Percentiles rank a stretch among this genome's conserved stretches.
Evolutionary conservation across 208 protist genomes (phyloP).

Genomic region (Angomonas deanei): DNA sequence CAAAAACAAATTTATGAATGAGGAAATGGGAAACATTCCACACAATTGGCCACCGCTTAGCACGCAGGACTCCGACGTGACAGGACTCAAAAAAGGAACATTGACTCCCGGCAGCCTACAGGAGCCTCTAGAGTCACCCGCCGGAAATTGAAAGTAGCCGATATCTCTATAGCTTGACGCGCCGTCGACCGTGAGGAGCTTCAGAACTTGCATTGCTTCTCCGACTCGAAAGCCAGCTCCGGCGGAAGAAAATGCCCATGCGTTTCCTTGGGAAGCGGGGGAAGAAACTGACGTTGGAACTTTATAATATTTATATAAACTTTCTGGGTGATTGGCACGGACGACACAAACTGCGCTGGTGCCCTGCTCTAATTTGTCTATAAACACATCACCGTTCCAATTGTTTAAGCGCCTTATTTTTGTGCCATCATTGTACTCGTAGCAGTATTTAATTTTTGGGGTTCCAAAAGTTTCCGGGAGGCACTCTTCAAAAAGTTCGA

Average conservation of each 20-base stretch:
- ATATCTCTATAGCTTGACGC: constrained; percentile 20
- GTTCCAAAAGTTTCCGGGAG: constrained; percentile 42
- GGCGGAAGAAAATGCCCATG: background rate
- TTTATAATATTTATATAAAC: constrained; percentile 59
- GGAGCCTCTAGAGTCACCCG: constrained; percentile 24
- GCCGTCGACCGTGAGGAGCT: constrained; percentile 13
- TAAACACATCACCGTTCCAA: constrained; percentile 20
- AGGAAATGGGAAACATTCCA: constrained; percentile 21
- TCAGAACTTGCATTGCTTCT: constrained; percentile 18
- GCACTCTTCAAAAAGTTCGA: constrained; percentile 40
- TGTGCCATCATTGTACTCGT: constrained; percentile 27
- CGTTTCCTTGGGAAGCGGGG: constrained; percentile 3
- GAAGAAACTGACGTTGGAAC: constrained; percentile 42
- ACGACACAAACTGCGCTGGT: constrained; percentile 52
- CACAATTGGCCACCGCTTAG: constrained; percentile 44
- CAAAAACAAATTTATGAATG: constrained; percentile 52
- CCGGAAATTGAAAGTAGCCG: constrained; percentile 34
- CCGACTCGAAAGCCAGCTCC: constrained; percentile 18
- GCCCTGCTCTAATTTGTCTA: constrained; percentile 30
- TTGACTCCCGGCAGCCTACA: constrained; percentile 24
- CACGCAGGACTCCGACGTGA: constrained; percentile 40
- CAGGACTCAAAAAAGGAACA: constrained; percentile 47
- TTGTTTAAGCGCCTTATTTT: constrained; percentile 32
- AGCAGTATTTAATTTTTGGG: constrained; percentile 53
- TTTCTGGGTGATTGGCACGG: constrained; percentile 48